Base-by-base conservation (phyloP, 495 filamentous ascomycete genomes). In the Emericellopsis terricola region DNA sequence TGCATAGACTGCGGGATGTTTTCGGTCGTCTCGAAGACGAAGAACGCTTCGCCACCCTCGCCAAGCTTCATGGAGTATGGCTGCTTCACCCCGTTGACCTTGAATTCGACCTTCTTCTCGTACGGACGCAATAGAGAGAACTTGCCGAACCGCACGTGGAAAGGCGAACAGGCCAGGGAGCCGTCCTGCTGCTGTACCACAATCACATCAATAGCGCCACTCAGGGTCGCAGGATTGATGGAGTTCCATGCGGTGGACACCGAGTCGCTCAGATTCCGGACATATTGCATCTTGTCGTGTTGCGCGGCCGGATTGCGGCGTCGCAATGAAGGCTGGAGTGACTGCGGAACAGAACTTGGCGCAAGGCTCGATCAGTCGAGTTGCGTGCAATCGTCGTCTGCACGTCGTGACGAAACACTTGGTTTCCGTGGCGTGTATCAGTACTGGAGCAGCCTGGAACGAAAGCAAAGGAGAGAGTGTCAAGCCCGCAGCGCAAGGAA, bases 191-290 rank as follows among this genome's bases (percentile, higher is more conserved):
- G 87, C 51, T 96, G 84, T 30, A 99, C 87, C 19, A 99, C 91
- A 43, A 99, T 92, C 38, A 99, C 89, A 60, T 99, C 89, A 56
- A 99, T 94, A 42, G 89, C 89, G 41, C 89, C 91, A 57, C 83
- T 92, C 34, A 96, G 65, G 15, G 89, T 99, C 18, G 89, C 85
- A 23, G 91, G 89, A 55, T 99, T 99, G 64, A 99, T 94, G 4
- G 84, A 93, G 55, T 96, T 96, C 89, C 89, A 99, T 50, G 89
- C 89, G 61, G 91, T 93, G 24, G 84, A 92, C 44, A 96, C 85
- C 23, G 89, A 91, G 47, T 87, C 85, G 52, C 83, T 85, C 45
- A 94, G 73, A 57, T 83, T 92, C 34, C 89, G 71, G 44, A 96
- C 87, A 81, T 96, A 96, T 65, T 97, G 85, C 89, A 97, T 97